phyloP scores from a whole-genome alignment of 345 rosid genomes.

The Syzygium grande region DNA sequence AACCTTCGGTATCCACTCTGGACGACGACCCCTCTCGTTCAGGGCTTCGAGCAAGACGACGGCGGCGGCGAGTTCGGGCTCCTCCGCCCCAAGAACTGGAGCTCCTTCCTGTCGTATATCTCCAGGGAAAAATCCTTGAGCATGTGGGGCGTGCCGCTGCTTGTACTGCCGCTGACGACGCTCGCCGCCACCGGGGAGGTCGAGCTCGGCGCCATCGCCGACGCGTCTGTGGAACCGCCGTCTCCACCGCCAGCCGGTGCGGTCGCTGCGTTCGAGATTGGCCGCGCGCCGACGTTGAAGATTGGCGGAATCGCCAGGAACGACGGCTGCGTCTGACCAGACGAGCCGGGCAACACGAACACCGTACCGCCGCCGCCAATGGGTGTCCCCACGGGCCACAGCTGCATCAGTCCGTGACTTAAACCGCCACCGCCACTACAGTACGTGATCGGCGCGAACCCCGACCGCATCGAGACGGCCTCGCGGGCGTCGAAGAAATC shows the following conservation, averaged over 20 bases:
- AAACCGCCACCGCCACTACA: background rate
- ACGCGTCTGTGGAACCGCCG: background rate
- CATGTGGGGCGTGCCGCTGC: conserved; percentile 15
- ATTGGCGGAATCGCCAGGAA: conserved; percentile 15
- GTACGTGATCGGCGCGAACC: conserved; percentile 44
- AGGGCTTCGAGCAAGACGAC: background rate
- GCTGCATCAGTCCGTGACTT: conserved; percentile 29
- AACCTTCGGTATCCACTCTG: background rate
- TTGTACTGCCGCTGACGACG: background rate
- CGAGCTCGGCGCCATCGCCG: conserved; percentile 5
- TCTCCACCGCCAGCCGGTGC: background rate
- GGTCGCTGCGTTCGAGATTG: conserved; percentile 33
- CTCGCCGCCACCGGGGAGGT: conserved; percentile 7
- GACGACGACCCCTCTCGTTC: background rate
- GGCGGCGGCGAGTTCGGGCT: background rate
- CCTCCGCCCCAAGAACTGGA: conserved; percentile 44
- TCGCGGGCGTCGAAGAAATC: conserved; percentile 2
- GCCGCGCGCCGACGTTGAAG: conserved; percentile 24
- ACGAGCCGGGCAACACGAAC: conserved; percentile 47
- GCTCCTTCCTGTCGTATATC: conserved; percentile 59
- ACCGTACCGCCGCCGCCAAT: conserved; percentile 18
- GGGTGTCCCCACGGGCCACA: conserved; percentile 44
- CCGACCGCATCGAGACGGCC: conserved; percentile 37
- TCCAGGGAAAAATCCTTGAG: conserved; percentile 58
- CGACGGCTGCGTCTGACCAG: background rate